A percentile compares a stretch with the other conserved stretches of the same genome.
Evolutionary conservation across 768 basidiomycete genomes (phyloP).

Genomic region (Amanita polypyramis): DNA sequence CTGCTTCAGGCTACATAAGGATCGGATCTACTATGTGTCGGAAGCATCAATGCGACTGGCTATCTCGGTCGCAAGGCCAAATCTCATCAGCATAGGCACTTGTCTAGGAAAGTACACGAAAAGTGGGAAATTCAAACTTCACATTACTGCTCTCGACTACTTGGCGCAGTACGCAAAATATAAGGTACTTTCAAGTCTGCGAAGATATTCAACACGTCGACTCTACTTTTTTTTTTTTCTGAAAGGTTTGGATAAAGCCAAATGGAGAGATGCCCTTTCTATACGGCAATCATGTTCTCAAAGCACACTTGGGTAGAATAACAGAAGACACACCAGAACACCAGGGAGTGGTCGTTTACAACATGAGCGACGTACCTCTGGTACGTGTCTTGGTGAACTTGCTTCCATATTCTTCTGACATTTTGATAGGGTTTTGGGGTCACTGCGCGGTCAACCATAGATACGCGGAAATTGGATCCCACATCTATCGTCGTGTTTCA

Average conservation of each 20-base stretch:
- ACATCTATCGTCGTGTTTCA: slow-evolving; percentile 98
- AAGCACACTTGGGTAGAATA: slow-evolving; percentile 97
- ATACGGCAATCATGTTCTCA: slow-evolving; percentile 97
- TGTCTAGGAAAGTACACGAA: slow-evolving; percentile 98
- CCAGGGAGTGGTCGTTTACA: slow-evolving; percentile 94
- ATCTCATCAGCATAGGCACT: slow-evolving; percentile 87
- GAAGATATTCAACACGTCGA: neutral
- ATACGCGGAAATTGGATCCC: slow-evolving; percentile 95
- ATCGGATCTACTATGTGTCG: slow-evolving; percentile 94
- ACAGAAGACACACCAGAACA: slow-evolving; percentile 99
- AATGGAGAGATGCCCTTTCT: slow-evolving; percentile 99
- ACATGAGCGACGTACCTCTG: slow-evolving; percentile 90
- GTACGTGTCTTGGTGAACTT: slow-evolving; percentile 31
- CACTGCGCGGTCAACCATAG: slow-evolving; percentile 89
- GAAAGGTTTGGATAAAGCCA: slow-evolving; percentile 95
- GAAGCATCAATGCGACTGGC: slow-evolving; percentile 89
- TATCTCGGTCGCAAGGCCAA: slow-evolving; percentile 86
- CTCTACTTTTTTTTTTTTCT: neutral
- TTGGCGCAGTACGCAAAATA: slow-evolving; percentile 95
- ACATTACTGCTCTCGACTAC: slow-evolving; percentile 88
- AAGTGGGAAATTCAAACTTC: slow-evolving; percentile 94
- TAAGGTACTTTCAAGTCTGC: slow-evolving; percentile 49
- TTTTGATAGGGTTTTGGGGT: slow-evolving; percentile 85
- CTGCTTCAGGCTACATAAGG: slow-evolving; percentile 91
- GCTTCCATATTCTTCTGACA: slow-evolving; percentile 1